Evolutionary conservation across 176 grass and related monocot genomes (phyloP), one percentile per base, ranked within the genome.

Genomic region (Bolboschoenus planiculmis): DNA sequence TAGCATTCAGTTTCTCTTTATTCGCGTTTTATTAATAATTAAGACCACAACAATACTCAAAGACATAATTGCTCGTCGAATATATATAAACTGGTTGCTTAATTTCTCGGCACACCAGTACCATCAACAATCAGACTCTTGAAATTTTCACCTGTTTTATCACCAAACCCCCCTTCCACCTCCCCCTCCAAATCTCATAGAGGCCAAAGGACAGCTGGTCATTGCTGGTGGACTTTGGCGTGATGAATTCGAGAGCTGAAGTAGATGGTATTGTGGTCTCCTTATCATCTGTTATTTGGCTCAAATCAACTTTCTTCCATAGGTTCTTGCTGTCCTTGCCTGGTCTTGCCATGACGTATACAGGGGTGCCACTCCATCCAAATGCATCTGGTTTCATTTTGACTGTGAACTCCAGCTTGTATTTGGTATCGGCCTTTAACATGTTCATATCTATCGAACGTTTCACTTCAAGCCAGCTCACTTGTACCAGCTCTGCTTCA

Each of bases 81-180:
- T 36, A 66, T 36, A 34, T 36, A 66, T 36, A 34, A 35, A 67
- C 7, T 67, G 39, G 39, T 40, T 40, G 3, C 39, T 40, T 40
- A 4, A 4, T 6, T 40, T 40, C 7, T 40, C 39, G 7, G n/a
- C n/a, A n/a, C n/a, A n/a, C n/a, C n/a, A n/a, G n/a, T n/a, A n/a
- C 34, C 63, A 14, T 72, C 11, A 18, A 23, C 5, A 24, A 46
- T 50, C 2, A 18, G 39, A 31, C 26, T 76, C 1, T 3, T 30
- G 23, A 16, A 33, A 76, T 50, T 7, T 18, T 3, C 26, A 76
- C 72, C 4, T 31, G 15, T 51, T 31, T 5, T 51, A 76, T 76
- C 11, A 51, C 14, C 44, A 76, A 76, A 50, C 72, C 72, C 24
- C 72, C 72, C 26, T 76, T 76, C 72, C 72, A 76, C 14, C 46